A percentile compares a stretch with the other conserved stretches of the same genome.
Evolutionary conservation across 345 rosid genomes (phyloP).

Genomic region (Tarenaya hassleriana): DNA sequence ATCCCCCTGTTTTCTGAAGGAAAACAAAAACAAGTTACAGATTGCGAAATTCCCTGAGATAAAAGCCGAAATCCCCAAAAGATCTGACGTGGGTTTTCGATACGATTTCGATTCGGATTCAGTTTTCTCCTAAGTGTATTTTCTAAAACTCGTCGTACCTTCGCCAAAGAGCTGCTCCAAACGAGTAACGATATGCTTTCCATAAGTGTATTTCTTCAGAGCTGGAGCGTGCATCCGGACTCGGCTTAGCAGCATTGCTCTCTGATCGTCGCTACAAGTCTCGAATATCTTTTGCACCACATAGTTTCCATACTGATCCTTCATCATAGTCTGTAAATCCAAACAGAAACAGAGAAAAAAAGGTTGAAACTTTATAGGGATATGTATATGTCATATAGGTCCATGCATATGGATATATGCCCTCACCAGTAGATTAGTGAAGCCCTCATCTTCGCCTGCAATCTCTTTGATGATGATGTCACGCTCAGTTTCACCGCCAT

Average conservation of each 20-base stretch:
- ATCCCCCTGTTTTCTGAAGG: neutral
- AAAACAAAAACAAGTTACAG: slow-evolving; percentile 1
- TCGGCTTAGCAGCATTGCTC: slow-evolving; percentile 34
- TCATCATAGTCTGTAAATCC: slow-evolving; percentile 50
- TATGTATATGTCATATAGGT: slow-evolving; percentile 4
- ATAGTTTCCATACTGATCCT: slow-evolving; percentile 69
- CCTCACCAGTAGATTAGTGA: slow-evolving; percentile 54
- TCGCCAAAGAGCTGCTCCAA: slow-evolving; percentile 51
- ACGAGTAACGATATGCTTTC: slow-evolving; percentile 70
- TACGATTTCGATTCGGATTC: no score
- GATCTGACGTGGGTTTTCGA: no score
- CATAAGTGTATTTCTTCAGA: slow-evolving; percentile 69
- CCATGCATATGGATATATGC: slow-evolving; percentile 1
- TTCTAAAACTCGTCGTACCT: slow-evolving; percentile 33
- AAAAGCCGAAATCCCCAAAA: neutral
- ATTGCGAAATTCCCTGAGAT: no score
- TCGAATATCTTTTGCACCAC: slow-evolving; percentile 68
- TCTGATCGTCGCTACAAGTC: slow-evolving; percentile 43
- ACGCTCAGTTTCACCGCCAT: slow-evolving; percentile 45
- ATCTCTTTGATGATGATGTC: slow-evolving; percentile 54
- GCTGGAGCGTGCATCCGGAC: slow-evolving; percentile 48
- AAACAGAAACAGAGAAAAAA: neutral
- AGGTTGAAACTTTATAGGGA: neutral
- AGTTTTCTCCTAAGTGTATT: neutral
- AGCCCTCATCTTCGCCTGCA: slow-evolving; percentile 44